A percentile compares a stretch with the other conserved stretches of the same genome.
Evolutionary conservation across 495 filamentous ascomycete genomes (phyloP).

Genomic region (Penicillium soppii): DNA sequence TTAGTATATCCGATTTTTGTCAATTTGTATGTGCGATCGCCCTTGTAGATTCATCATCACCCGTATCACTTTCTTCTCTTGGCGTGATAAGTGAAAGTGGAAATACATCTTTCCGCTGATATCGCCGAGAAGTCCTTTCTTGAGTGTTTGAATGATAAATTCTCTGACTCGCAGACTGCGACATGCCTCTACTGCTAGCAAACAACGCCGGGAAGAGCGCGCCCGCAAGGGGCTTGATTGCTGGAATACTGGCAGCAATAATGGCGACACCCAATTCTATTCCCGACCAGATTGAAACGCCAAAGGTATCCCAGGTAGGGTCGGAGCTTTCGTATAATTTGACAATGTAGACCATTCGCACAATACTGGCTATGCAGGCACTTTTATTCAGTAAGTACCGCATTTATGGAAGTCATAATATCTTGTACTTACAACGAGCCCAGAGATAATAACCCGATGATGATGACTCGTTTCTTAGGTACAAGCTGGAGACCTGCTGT

Average conservation of each 20-base stretch:
- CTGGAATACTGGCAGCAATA: slow-evolving; percentile 14
- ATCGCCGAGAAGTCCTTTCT: neutral
- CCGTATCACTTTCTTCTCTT: neutral
- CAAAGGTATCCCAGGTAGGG: slow-evolving; percentile 9
- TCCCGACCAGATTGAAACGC: slow-evolving; percentile 9
- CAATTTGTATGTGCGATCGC: neutral
- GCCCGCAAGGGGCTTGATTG: neutral
- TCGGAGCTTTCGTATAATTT: slow-evolving; percentile 13
- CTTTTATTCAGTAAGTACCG: neutral
- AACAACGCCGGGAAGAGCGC: neutral
- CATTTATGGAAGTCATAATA: neutral
- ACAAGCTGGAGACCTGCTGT: neutral
- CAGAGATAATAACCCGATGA: slow-evolving; percentile 5
- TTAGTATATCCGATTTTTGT: no score
- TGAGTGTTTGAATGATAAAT: neutral
- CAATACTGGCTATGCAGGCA: slow-evolving; percentile 11
- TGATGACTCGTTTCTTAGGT: neutral
- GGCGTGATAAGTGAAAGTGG: neutral
- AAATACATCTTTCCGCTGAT: neutral
- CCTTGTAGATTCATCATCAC: neutral
- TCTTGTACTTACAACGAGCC: slow-evolving; percentile 6
- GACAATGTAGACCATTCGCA: slow-evolving; percentile 16
- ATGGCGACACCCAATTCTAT: slow-evolving; percentile 12
- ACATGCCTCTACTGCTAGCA: neutral
- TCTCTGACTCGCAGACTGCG: neutral